Evolutionary conservation across 225 moss, liverwort and hornwort species (phyloP).

Genomic region (Bryoerythrophyllum caledonicum): DNA sequence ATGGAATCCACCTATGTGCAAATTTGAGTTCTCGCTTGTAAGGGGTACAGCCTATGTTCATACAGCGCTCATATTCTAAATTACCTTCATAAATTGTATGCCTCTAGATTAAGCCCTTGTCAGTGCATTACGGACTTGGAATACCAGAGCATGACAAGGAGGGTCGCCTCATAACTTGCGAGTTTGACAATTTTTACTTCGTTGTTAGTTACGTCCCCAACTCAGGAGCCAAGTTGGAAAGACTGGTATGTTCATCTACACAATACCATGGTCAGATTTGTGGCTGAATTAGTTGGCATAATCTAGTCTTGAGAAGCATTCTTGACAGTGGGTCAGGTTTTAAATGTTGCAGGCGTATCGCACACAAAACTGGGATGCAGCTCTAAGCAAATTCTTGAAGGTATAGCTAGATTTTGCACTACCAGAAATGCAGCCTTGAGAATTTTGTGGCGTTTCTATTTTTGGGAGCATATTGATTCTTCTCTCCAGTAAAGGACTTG

Average conservation of each 20-base stretch:
- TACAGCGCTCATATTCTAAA: not conserved
- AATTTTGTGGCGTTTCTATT: not conserved
- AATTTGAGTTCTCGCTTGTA: not conserved
- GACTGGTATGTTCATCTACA: conserved; percentile 56
- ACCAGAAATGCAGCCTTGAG: not conserved
- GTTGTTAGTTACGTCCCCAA: conserved; percentile 87
- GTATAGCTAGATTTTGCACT: conserved; percentile 29
- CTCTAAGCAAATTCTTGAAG: conserved; percentile 71
- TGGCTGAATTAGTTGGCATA: not conserved
- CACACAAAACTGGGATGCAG: conserved; percentile 84
- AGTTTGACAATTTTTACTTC: conserved; percentile 77
- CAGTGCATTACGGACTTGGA: conserved; percentile 77
- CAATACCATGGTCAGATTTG: not conserved
- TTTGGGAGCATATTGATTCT: not conserved
- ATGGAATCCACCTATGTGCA: not conserved
- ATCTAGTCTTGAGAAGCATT: conserved; percentile 2
- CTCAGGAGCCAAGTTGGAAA: conserved; percentile 67
- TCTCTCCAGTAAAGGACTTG: not conserved
- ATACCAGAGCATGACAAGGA: conserved; percentile 73
- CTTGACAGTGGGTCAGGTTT: not conserved
- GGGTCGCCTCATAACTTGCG: conserved; percentile 84
- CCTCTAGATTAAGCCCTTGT: conserved; percentile 74
- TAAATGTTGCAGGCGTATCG: conserved; percentile 63
- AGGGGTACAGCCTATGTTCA: not conserved
- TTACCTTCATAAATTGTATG: not conserved